Conservation (phyloP, 2,329 filamentous ascomycete species). For the Cladosporium colombiae region DNA sequence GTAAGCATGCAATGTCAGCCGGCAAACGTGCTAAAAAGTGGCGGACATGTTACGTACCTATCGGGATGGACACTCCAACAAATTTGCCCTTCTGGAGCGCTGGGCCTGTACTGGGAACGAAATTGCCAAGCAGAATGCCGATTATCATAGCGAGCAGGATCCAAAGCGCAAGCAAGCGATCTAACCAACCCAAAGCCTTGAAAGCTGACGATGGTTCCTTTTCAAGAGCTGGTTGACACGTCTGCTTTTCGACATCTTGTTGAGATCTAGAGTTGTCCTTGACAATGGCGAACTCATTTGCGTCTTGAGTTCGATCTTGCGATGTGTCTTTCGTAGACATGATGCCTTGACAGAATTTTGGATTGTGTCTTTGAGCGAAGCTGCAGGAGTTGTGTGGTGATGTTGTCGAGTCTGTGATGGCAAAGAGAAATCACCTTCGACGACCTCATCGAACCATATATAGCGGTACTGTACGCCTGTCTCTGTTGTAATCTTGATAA, state of each 20-base stretch:
- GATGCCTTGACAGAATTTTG: background rate
- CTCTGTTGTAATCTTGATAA: background rate
- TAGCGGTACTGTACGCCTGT: background rate
- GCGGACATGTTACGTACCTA: conserved; percentile 35
- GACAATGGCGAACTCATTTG: background rate
- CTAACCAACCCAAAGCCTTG: conserved; percentile 44
- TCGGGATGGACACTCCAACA: conserved; percentile 66
- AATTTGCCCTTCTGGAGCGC: conserved; percentile 71
- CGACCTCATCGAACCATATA: background rate
- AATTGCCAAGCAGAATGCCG: conserved; percentile 73
- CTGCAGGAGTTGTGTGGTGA: background rate
- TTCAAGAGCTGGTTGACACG: background rate
- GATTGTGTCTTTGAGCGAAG: background rate
- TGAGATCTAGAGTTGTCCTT: background rate
- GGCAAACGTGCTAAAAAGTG: background rate
- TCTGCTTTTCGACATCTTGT: conserved; percentile 1
- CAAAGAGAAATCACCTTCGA: no score
- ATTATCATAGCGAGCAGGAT: conserved; percentile 75
- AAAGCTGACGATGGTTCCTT: conserved; percentile 26
- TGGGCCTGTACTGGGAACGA: conserved; percentile 61
- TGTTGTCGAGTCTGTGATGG: no score
- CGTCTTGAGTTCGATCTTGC: background rate
- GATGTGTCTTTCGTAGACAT: background rate
- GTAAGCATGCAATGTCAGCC: background rate
- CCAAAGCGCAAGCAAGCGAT: conserved; percentile 54